Evolutionary conservation across 2,329 filamentous ascomycete species (phyloP), one percentile per base, ranked within the genome.

Genomic region (Fusarium sp.): DNA sequence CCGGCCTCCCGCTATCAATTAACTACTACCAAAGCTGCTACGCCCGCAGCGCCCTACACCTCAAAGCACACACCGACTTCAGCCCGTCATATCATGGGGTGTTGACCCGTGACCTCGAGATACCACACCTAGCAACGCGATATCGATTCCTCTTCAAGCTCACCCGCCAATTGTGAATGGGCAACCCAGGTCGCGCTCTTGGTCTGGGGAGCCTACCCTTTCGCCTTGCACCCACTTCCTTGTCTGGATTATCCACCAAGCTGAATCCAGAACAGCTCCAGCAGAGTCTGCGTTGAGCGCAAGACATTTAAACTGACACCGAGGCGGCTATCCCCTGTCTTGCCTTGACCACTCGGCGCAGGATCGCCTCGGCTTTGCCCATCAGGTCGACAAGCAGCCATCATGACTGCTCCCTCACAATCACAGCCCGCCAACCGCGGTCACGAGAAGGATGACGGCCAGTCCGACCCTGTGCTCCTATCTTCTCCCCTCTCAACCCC

Each of bases 401-500:
- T 73, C 72, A 75, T 75, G 72, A 64, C 56, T 73, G 17, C 58
- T 63, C 64, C 72, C 33, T 63, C 66, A 20, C 61, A 59, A 17
- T 63, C 66, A 20, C 61, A 59, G n/a, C 12, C 63, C 47, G 57
- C 43, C 33, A 47, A 66, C 30, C 47, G 47, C 17, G 62, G 66
- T 65, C 69, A 69, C 72, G 73, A 77, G 63, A 63, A 65, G 45
- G 69, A 79, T 35, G 77, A 79, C 30, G 52, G 63, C 40, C 69
- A 60, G 57, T 58, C 63, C 43, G 75, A 69, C 56, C 52, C 69
- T 25, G 61, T 63, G 2, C 60, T 78, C 11, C 68, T 79, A 11
- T 80, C 79, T 43, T 79, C 79, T 56, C 76, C 76, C 33, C 68
- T 77, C 22, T 76, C 78, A 17, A 76, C 78, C 11, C 71, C 75